These are phyloP conservation scores for Caloboletus firmus DNA, from an alignment of 1,284 basidiomycete species.

Conservation along the genomic window DNA sequence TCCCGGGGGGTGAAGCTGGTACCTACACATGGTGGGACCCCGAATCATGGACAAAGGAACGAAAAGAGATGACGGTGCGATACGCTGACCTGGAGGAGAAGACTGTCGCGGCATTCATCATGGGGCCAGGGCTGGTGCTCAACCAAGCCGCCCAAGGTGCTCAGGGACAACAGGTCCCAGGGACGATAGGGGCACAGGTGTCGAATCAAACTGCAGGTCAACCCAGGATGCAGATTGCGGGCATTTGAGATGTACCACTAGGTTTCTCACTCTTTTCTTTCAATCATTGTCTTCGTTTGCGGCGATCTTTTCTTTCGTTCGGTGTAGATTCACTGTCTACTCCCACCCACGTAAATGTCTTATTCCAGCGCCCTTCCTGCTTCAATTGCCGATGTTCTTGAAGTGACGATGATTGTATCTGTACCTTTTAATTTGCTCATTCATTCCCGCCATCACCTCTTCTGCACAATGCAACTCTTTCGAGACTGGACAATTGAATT, in stretches of 20 bases:
- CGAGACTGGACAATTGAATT: slow-evolving; percentile 18
- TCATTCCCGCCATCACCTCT: slow-evolving; percentile 21
- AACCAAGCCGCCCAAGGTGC: slow-evolving; percentile 29
- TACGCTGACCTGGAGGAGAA: slow-evolving; percentile 89
- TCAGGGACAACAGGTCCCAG: slow-evolving; percentile 33
- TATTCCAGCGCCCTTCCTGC: slow-evolving; percentile 23
- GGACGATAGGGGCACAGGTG: slow-evolving; percentile 31
- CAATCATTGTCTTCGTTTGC: slow-evolving; percentile 15
- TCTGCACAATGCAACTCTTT: slow-evolving; percentile 25
- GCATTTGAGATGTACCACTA: slow-evolving; percentile 32
- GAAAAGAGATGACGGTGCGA: slow-evolving; percentile 84
- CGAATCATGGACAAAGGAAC: slow-evolving; percentile 83
- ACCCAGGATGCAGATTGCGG: slow-evolving; percentile 37
- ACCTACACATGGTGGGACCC: slow-evolving; percentile 93
- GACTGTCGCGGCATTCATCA: slow-evolving; percentile 59
- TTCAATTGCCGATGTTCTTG: slow-evolving; percentile 32
- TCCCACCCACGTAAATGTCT: slow-evolving; percentile 11
- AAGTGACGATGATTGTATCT: slow-evolving; percentile 42
- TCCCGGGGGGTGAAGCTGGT: slow-evolving; percentile 86
- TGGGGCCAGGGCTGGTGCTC: slow-evolving; percentile 53
- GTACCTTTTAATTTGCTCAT: slow-evolving; percentile 38
- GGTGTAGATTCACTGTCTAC: slow-evolving; percentile 5
- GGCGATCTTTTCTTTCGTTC: slow-evolving; percentile 12
- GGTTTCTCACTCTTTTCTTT: background rate
- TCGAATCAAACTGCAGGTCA: slow-evolving; percentile 29